Conservation (phyloP, 768 basidiomycete genomes). For the Agaricus sinodeliciosus region DNA sequence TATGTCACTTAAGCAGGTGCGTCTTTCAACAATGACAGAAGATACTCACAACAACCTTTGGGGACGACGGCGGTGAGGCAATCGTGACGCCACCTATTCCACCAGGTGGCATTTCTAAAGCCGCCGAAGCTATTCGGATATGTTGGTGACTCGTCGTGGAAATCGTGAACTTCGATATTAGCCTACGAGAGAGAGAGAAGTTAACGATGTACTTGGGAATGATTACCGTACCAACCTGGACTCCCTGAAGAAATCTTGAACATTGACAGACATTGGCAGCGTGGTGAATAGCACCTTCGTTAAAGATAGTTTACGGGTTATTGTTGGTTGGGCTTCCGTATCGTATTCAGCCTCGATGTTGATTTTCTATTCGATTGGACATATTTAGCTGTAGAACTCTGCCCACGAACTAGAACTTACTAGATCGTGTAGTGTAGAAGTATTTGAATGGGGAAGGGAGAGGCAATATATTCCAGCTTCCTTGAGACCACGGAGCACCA, state of each 20-base stretch:
- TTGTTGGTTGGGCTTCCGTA: constrained; percentile 44
- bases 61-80: constrained; percentile 37
- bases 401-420: constrained; percentile 29
- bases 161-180: constrained; percentile 88
- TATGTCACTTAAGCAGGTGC: constrained; percentile 20
- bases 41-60: constrained; percentile 41
- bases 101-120: constrained; percentile 38
- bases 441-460: constrained; percentile 60
- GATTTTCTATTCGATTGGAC: constrained; percentile 50
- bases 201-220: neutral
- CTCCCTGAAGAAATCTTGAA: constrained; percentile 94
- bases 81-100: constrained; percentile 47
- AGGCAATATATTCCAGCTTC: constrained; percentile 40
- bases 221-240: constrained; percentile 44
- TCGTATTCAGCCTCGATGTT: constrained; percentile 61
- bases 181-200: constrained; percentile 32
- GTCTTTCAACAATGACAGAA: neutral
- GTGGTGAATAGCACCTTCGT: constrained; percentile 56
- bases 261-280: constrained; percentile 86
- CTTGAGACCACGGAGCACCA: constrained; percentile 43
- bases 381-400: neutral
- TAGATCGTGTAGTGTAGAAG: constrained; percentile 52
- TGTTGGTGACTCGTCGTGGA: constrained; percentile 75
- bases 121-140: constrained; percentile 65
- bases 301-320: constrained; percentile 47